Percentiles rank a stretch among this genome's conserved stretches.
Evolutionary conservation across 805 yeast species (phyloP).

Genomic region (Priceomyces carsonii): DNA sequence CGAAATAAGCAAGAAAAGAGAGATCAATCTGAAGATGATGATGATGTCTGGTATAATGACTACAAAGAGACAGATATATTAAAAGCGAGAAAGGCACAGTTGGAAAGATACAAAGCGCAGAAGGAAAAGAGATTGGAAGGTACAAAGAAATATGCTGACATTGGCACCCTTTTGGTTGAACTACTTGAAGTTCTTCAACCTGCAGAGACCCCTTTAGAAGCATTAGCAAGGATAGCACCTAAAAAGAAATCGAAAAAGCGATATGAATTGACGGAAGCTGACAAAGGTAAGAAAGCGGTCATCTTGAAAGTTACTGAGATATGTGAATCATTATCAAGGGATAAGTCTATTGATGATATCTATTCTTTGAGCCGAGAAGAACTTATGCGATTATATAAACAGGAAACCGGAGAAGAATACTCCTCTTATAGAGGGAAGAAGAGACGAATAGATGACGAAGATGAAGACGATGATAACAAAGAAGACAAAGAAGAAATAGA

Average conservation of each 20-base stretch:
- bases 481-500: slow-evolving; percentile 16
- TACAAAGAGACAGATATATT: slow-evolving; percentile 17
- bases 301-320: slow-evolving; percentile 47
- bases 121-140: slow-evolving; percentile 9
- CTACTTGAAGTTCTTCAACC: slow-evolving; percentile 53
- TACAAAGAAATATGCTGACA: slow-evolving; percentile 13
- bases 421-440: slow-evolving; percentile 17
- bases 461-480: slow-evolving; percentile 14
- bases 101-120: slow-evolving; percentile 33
- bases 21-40: slow-evolving; percentile 27
- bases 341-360: slow-evolving; percentile 40
- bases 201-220: slow-evolving; percentile 61
- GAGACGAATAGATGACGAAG: slow-evolving; percentile 16
- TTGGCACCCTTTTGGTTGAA: slow-evolving; percentile 15
- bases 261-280: slow-evolving; percentile 10
- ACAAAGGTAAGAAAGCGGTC: slow-evolving; percentile 16
- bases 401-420: slow-evolving; percentile 24
- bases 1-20: slow-evolving; percentile 36
- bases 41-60: slow-evolving; percentile 19
- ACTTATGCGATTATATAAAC: slow-evolving; percentile 36
- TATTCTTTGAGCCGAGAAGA: slow-evolving; percentile 62
- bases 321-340: slow-evolving; percentile 45
- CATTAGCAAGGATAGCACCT: slow-evolving; percentile 43
- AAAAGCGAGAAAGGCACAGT: slow-evolving; percentile 46
- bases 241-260: slow-evolving; percentile 15